phyloP scores from a whole-genome alignment of 1,139 yeast species.

The Pichia sp. region DNA sequence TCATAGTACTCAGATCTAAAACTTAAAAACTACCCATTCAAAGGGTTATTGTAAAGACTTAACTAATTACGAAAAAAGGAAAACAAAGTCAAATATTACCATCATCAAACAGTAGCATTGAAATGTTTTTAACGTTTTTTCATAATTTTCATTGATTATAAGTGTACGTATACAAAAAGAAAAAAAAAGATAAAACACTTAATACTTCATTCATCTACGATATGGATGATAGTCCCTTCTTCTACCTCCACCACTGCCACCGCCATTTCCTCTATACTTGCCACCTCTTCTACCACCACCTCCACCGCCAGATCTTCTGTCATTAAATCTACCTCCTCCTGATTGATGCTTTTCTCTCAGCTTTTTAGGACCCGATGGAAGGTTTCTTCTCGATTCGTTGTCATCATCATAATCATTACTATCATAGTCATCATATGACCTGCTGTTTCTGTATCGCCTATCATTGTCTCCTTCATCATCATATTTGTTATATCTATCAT shows the following conservation, averaged over 20 bases:
- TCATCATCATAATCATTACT: slow-evolving; percentile 10
- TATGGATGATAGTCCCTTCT: slow-evolving; percentile 32
- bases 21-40: no score
- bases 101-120: no score
- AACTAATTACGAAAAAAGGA: no score
- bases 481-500: not conserved
- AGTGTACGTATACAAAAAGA: no score
- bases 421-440: not conserved
- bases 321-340: slow-evolving; percentile 21
- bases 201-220: no score
- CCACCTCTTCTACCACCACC: slow-evolving; percentile 28
- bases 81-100: no score
- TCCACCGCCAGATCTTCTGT: slow-evolving; percentile 25
- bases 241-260: slow-evolving; percentile 22
- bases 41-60: no score
- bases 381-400: slow-evolving; percentile 12
- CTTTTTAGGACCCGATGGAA: slow-evolving; percentile 31
- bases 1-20: no score
- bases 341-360: slow-evolving; percentile 21
- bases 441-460: not conserved
- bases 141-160: no score
- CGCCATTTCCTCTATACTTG: slow-evolving; percentile 21
- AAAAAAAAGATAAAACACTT: no score
- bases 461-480: not conserved
- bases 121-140: no score